These are phyloP conservation scores for Eucalyptus cloeziana DNA, from an alignment of 345 rosid genomes.

Conservation along the genomic window DNA sequence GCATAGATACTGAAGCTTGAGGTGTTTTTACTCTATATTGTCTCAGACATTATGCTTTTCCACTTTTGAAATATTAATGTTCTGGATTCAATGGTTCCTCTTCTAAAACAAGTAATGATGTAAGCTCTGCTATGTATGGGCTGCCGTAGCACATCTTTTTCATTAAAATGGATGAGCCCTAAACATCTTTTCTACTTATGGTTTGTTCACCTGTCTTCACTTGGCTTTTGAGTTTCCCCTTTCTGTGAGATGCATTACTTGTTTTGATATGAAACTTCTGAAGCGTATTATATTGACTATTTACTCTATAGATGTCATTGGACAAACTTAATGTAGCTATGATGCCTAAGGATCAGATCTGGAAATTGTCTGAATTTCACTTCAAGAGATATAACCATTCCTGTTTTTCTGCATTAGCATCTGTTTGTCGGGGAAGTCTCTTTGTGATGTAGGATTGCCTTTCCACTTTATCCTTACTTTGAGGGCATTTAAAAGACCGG, in stretches of 20 bases:
- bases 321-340: not conserved
- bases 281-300: not conserved
- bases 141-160: not conserved
- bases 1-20: not conserved
- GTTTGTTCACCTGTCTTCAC: not conserved
- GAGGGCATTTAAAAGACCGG: not conserved
- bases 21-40: not conserved
- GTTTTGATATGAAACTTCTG: not conserved
- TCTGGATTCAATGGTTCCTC: not conserved
- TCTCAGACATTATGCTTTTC: not conserved
- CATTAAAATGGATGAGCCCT: not conserved
- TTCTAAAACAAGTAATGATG: not conserved
- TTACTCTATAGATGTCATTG: not conserved
- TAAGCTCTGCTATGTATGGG: not conserved
- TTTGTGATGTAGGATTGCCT: not conserved
- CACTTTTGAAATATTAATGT: not conserved
- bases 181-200: not conserved
- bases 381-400: not conserved
- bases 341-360: not conserved
- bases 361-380: not conserved
- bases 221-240: not conserved
- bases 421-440: not conserved
- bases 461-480: not conserved
- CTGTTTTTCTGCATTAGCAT: not conserved
- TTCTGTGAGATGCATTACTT: not conserved